A percentile compares a stretch with the other conserved stretches of the same genome.
Evolutionary conservation across 345 rosid species (phyloP).

Genomic region (thale cress (Arabidopsis thaliana)): TAIR10.1 NC_003074.8:2593501-2594000

Average conservation of each 20-base stretch:
- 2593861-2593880: slow-evolving; percentile 94
- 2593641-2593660: slow-evolving; percentile 99
- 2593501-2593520: slow-evolving; percentile 95
- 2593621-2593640: slow-evolving; percentile 56
- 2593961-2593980: slow-evolving; percentile 26
- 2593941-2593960: slow-evolving; percentile 21
- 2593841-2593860: slow-evolving; percentile 94
- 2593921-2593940: slow-evolving; percentile 95
- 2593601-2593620: slow-evolving; percentile 1
- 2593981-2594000: slow-evolving; percentile 7
- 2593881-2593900: slow-evolving; percentile 86
- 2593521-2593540: slow-evolving; percentile 91
- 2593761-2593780: neutral
- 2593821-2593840: slow-evolving; percentile 97
- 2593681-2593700: slow-evolving; percentile 98
- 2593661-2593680: slow-evolving; percentile 99
- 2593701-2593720: slow-evolving; percentile 94
- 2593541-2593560: slow-evolving; percentile 96
- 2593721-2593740: slow-evolving; percentile 29
- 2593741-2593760: slow-evolving; percentile 12
- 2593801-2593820: neutral
- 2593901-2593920: slow-evolving; percentile 86
- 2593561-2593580: slow-evolving; percentile 26
- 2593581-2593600: slow-evolving; percentile 15
- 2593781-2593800: neutral